A percentile compares a stretch with the other conserved stretches of the same genome.
phyloP scores from a whole-genome alignment of 164 flowering plant genomes.

The Berberis vulgaris region DNA sequence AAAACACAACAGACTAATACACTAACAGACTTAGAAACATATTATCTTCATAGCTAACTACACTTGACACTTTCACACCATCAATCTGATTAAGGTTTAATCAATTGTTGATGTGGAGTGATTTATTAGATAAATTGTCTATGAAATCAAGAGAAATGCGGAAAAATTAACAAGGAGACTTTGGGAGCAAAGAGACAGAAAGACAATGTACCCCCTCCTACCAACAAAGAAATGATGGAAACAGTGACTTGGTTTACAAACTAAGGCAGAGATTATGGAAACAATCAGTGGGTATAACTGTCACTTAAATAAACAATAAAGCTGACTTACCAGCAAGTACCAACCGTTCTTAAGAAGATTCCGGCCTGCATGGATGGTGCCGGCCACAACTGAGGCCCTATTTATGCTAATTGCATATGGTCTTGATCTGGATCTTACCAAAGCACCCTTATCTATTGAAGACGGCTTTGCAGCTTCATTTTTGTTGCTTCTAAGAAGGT shows the following conservation, averaged over 20 bases:
- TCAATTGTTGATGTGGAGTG: no score
- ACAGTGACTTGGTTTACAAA: background rate
- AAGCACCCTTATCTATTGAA: background rate
- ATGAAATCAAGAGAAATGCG: background rate
- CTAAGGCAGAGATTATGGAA: background rate
- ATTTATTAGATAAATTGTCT: background rate
- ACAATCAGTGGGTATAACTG: background rate
- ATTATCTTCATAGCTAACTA: no score
- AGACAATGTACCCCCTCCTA: no score
- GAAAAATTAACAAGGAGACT: background rate
- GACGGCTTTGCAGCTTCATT: no score
- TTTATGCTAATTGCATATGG: slow-evolving; percentile 1
- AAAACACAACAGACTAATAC: no score
- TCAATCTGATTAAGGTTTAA: no score
- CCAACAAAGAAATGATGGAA: background rate
- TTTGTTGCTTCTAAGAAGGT: no score
- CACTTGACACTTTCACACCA: no score
- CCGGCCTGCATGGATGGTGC: slow-evolving; percentile 15
- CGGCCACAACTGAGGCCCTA: slow-evolving; percentile 16
- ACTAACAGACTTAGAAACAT: no score
- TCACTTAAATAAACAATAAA: background rate
- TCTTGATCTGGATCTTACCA: background rate
- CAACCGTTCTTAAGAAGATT: slow-evolving; percentile 3
- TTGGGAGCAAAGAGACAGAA: background rate
- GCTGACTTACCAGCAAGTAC: background rate